Base-by-base conservation (phyloP, 495 filamentous ascomycete genomes). In the Penicillium atrosanguineum region DNA sequence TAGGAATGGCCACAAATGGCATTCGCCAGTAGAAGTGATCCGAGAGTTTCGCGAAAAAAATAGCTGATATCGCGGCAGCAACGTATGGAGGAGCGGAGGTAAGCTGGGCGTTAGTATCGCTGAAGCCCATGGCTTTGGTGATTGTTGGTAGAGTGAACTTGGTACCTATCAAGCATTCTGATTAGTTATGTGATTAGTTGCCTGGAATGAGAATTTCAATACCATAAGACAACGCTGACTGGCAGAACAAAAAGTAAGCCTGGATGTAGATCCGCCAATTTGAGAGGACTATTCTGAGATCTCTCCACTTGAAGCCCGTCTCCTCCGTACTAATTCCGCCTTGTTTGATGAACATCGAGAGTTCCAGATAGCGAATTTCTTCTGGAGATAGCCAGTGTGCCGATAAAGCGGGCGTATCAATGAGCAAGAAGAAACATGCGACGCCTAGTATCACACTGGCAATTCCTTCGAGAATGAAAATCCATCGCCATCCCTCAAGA, bases 401-500 rank as follows among this genome's bases (percentile, higher is more conserved):
- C 1, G 67, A 65, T 2, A 60, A 21, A 0, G 9, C 9, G 0
- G 67, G 67, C 2, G 67, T 57, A 23, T 70, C 64, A 11, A 70
- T 64, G 3, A 70, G 56, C 0, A 65, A 28, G 38, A 83, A 87
- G 69, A 81, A 89, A 23, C 81, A 78, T 4, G 71, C 16, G 9
- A 79, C 46, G 3, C 83, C 85, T 1, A 88, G 70, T 6, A 84
- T 11, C 1, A 89, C 70, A 4, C 67, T 83, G 5, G 78, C 76
- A 4, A 77, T 72, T n/a, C 84, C 79, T 43, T 86, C 84, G 4
- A 87, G 73, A 19, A 87, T 78, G 59, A 86, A 85, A 40, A 90
- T 89, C 87, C 87, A 89, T 9, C 83, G 74, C 87, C 87, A 89
- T 9, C 86, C 86, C 39, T 76, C 72, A 18, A 84, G 64, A 0